These are phyloP conservation scores for Lasiodiplodia citricola DNA, from an alignment of 2,329 filamentous ascomycete genomes.

Conservation along the genomic window DNA sequence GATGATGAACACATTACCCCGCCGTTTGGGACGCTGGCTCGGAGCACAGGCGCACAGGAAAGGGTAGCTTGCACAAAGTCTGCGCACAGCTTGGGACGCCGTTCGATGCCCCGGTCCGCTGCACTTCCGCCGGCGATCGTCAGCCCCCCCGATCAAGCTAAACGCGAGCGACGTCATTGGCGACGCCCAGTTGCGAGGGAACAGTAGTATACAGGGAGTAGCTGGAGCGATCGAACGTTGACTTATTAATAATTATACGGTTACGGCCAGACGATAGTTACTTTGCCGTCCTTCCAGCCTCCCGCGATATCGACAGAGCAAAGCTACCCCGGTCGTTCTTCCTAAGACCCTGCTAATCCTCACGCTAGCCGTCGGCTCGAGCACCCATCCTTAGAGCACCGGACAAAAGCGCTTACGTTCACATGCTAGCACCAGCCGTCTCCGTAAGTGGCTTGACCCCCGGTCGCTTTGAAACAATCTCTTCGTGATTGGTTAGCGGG, in stretches of 20 bases:
- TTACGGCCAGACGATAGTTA: too few species aligned
- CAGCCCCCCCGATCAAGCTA: constrained; percentile 11
- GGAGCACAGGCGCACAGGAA: background rate
- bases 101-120: background rate
- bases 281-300: too few species aligned
- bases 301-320: too few species aligned
- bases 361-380: too few species aligned
- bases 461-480: background rate
- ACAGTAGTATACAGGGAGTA: background rate
- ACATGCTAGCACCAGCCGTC: background rate
- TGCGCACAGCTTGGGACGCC: background rate
- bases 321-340: too few species aligned
- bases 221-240: too few species aligned
- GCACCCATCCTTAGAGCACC: too few species aligned
- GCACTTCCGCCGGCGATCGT: constrained; percentile 5
- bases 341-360: too few species aligned
- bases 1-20: constrained; percentile 27
- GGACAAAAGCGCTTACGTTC: background rate
- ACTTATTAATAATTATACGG: too few species aligned
- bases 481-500: too few species aligned
- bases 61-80: background rate
- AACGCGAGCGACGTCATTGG: background rate
- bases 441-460: constrained; percentile 13
- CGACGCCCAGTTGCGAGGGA: background rate
- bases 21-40: constrained; percentile 3